Percentiles rank a stretch among this genome's conserved stretches.
Conservation (phyloP, 805 yeast genomes). For the Soucietia sequanensis region DNA sequence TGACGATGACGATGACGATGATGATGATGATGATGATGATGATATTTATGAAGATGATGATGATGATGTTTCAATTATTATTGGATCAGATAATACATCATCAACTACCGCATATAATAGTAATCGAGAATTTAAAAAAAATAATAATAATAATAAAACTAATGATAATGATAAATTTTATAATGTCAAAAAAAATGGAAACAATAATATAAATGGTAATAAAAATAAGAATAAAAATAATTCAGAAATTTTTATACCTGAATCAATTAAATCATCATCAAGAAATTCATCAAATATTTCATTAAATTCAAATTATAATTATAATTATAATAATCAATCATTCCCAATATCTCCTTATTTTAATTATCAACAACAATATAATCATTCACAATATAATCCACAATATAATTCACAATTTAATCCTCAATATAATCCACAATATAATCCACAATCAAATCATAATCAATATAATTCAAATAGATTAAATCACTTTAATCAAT, state of each 20-base stretch:
- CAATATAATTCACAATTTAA: neutral
- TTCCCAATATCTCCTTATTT: conserved; percentile 10
- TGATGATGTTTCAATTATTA: conserved; percentile 38
- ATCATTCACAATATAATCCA: conserved; percentile 7
- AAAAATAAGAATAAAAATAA: no score
- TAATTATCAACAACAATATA: conserved; percentile 10
- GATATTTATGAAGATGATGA: conserved; percentile 33
- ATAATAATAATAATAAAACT: neutral
- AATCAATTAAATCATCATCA: conserved; percentile 13
- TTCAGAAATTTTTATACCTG: no score
- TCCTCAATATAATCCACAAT: conserved; percentile 7
- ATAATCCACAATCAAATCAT: neutral
- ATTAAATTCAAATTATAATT: conserved; percentile 11
- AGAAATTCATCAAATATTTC: conserved; percentile 19
- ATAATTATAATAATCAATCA: conserved; percentile 5
- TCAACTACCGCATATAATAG: conserved; percentile 18
- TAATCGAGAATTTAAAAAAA: conserved; percentile 4
- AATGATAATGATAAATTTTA: conserved; percentile 6
- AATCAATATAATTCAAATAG: neutral
- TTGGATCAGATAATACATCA: conserved; percentile 31
- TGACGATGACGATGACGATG: conserved; percentile 9
- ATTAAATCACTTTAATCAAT: neutral
- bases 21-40: conserved; percentile 20
- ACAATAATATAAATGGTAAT: no score
- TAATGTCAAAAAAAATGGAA: conserved; percentile 12